phyloP scores from a whole-genome alignment of 169 alveolate species.

The Cryptosporidium canis region DNA sequence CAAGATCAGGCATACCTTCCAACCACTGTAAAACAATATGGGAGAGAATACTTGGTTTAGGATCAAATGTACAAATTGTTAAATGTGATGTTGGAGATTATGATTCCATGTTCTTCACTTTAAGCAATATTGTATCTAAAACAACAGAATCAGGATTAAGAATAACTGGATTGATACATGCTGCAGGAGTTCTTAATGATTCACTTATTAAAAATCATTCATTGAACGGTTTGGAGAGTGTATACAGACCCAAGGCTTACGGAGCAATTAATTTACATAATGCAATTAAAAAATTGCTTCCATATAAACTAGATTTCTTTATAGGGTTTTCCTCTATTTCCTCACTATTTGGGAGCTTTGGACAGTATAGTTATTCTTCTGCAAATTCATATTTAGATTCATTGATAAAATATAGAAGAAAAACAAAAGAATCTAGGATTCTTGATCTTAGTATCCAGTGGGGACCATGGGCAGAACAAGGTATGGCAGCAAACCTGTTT shows the following conservation, averaged over 20 bases:
- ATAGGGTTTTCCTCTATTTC: constrained; percentile 79
- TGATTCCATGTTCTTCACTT: not conserved
- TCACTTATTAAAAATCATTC: constrained; percentile 75
- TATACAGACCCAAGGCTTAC: constrained; percentile 77
- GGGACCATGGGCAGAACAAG: constrained; percentile 73
- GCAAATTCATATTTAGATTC: constrained; percentile 81
- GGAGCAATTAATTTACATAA: constrained; percentile 82
- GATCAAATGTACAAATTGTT: not conserved
- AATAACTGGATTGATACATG: constrained; percentile 78
- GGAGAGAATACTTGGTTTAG: constrained; percentile 6
- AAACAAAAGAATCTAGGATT: not conserved
- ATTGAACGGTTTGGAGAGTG: constrained; percentile 74
- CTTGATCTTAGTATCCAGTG: constrained; percentile 59
- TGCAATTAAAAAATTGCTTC: constrained; percentile 72
- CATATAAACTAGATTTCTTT: constrained; percentile 72
- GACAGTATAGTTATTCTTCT: constrained; percentile 81
- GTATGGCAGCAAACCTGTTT: constrained; percentile 47
- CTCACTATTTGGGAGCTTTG: constrained; percentile 79
- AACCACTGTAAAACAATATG: not conserved
- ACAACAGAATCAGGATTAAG: not conserved
- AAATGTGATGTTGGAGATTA: constrained; percentile 44
- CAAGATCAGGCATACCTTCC: constrained; percentile 64
- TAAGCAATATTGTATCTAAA: not conserved
- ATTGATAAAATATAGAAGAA: constrained; percentile 75
- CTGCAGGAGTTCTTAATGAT: constrained; percentile 80